Conservation (phyloP, 352 stramenopile species). For the Phytophthora kernoviae region DNA sequence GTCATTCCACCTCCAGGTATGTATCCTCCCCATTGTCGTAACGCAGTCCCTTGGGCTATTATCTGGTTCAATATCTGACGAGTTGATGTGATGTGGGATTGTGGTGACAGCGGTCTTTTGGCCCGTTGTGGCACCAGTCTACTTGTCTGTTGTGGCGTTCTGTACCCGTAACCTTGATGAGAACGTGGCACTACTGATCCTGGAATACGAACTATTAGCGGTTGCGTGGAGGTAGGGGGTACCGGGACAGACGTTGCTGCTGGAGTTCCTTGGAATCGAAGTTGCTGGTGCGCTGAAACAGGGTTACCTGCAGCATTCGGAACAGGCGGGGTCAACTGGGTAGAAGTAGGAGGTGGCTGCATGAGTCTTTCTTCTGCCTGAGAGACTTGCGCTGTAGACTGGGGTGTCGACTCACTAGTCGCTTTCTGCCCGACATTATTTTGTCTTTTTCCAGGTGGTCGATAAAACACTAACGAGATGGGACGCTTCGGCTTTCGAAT, state of each 20-base stretch:
- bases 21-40: conserved; percentile 22
- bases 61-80: conserved; percentile 17
- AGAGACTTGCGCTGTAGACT: neutral
- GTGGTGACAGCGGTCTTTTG: neutral
- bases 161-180: too few relatives aligned
- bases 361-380: neutral
- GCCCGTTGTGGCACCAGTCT: neutral
- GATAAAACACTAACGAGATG: conserved; percentile 51
- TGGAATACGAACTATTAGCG: neutral
- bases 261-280: neutral
- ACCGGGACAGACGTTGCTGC: neutral
- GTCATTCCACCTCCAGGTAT: neutral
- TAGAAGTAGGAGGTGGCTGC: neutral
- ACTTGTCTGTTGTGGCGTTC: neutral
- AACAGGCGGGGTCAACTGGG: neutral
- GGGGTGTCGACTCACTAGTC: neutral
- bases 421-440: neutral
- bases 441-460: conserved; percentile 3
- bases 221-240: neutral
- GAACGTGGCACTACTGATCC: too few relatives aligned
- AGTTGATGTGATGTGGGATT: neutral
- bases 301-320: neutral
- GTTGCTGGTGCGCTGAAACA: neutral
- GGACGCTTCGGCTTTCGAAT: conserved; percentile 52
- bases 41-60: conserved; percentile 19